Base-by-base conservation (phyloP, 2,329 filamentous ascomycete genomes). In the Colletotrichum orbiculare region DNA sequence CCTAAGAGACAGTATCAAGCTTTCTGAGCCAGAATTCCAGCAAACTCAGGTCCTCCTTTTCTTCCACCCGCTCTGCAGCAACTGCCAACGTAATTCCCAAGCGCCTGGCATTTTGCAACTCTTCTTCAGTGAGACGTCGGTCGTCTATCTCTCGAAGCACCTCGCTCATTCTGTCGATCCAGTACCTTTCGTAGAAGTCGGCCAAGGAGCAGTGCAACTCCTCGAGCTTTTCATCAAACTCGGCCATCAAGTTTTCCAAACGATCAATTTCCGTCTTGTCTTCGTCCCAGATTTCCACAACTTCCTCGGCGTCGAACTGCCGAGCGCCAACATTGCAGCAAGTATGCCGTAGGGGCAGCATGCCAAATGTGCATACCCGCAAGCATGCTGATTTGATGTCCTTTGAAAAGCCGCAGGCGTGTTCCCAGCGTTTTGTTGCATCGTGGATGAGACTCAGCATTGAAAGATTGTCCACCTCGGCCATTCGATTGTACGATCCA, bases 321-420 rank as follows among this genome's bases (percentile, higher is more conserved):
- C 9, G 10, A 15, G 2, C 2, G 8, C 1, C 38, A 9, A 13
- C 0, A n/a, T 41, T 8, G 33, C 53, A 55, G 15, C 53, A 55
- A 17, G 42, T 55, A 11, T 55, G 53, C 0, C 17, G 17, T 2
- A 55, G 10, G 4, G 41, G 13, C 3, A 55, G 42, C 1, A 39
- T 17, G 12, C 4, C 38, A 7, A 55, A 55, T 6, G 53, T 55
- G 11, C 13, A 13, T 9, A 12, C 53, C 13, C 53, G 9, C 17
- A 55, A 13, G 13, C 5, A 0, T 8, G 25, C 13, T 7, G 15
- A 46, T 6, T 0, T 37, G 0, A 42, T 9, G 11, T 8, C 15
- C 39, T 1, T 9, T 13, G 52, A 9, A 46, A n/a, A 3, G 2
- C 17, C 4, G 8, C 13, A 35, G 34, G 25, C 17, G 33, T 33